Percentiles rank a stretch among this genome's conserved stretches.
phyloP scores from a whole-genome alignment of 257 asterid genomes.

The Capsicum rhomboideum region DNA sequence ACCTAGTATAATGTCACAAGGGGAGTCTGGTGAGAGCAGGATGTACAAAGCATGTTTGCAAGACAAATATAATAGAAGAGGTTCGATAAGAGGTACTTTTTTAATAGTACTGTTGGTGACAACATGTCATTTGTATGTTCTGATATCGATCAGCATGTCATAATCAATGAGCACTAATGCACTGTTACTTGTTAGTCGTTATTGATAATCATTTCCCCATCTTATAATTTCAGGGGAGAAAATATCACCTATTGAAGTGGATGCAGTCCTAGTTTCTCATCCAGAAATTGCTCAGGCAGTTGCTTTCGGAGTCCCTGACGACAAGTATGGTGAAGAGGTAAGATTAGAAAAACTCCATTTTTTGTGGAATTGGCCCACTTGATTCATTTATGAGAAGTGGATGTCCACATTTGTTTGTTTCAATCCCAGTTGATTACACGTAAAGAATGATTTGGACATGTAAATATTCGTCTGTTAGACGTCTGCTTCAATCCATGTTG shows the following conservation, averaged over 20 bases:
- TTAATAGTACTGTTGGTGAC: neutral
- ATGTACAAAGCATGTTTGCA: too few relatives aligned
- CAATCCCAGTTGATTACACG: neutral
- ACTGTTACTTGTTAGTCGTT: neutral
- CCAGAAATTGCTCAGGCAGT: slow-evolving; percentile 83
- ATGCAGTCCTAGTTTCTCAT: slow-evolving; percentile 76
- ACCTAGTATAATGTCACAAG: too few relatives aligned
- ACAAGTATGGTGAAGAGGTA: slow-evolving; percentile 98
- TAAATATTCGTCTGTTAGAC: neutral
- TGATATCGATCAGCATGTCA: neutral
- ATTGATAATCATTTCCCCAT: neutral
- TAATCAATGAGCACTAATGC: neutral
- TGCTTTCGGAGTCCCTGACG: slow-evolving; percentile 95
- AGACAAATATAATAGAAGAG: neutral
- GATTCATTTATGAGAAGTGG: neutral
- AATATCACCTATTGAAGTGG: slow-evolving; percentile 96
- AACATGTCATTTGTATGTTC: neutral
- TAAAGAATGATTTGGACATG: neutral
- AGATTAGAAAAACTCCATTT: neutral
- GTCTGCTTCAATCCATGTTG: neutral
- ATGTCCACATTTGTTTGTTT: neutral
- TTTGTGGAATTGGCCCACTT: neutral
- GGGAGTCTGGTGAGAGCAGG: too few relatives aligned
- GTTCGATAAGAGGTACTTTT: neutral
- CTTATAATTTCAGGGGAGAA: slow-evolving; percentile 63